A percentile compares a stretch with the other conserved stretches of the same genome.
Evolutionary conservation across 2,329 filamentous ascomycete species (phyloP).

Genomic region (Ophiostoma australiae): DNA sequence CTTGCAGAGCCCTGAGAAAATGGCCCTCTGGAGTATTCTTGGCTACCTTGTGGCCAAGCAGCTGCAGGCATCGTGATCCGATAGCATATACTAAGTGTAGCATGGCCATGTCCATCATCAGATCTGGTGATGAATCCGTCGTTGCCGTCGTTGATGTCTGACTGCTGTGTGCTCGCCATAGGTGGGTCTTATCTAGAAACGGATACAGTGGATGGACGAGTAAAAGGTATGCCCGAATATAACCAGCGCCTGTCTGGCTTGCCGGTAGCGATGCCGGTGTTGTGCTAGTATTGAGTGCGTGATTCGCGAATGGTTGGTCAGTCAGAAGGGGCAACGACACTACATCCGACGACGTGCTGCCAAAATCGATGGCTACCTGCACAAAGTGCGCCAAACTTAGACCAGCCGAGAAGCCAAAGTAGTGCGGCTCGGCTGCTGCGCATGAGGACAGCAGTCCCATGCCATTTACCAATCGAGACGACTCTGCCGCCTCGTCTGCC

Average conservation of each 20-base stretch:
- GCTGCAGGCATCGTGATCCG: slow-evolving; percentile 20
- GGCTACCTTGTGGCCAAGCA: not conserved
- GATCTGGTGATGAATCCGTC: not conserved
- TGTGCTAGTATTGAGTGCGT: slow-evolving; percentile 15
- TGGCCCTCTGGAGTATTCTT: slow-evolving; percentile 21
- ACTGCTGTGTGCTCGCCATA: slow-evolving; percentile 17
- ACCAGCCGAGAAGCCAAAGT: slow-evolving; percentile 24
- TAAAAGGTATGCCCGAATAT: slow-evolving; percentile 22
- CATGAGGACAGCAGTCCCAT: slow-evolving; percentile 24
- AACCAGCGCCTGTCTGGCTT: slow-evolving; percentile 1
- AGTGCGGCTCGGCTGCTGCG: slow-evolving; percentile 23
- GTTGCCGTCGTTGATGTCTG: not conserved
- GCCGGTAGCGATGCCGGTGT: slow-evolving; percentile 15
- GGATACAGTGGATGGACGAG: slow-evolving; percentile 24
- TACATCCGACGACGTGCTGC: slow-evolving; percentile 18
- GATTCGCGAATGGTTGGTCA: slow-evolving; percentile 23
- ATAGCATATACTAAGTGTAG: slow-evolving; percentile 24
- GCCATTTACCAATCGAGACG: slow-evolving; percentile 12
- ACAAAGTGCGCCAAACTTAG: slow-evolving; percentile 25
- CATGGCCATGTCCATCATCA: slow-evolving; percentile 14
- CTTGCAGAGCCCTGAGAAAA: slow-evolving; percentile 21
- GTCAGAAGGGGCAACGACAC: slow-evolving; percentile 22
- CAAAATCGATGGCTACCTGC: slow-evolving; percentile 24
- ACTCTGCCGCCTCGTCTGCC: not conserved
- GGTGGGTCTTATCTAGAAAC: slow-evolving; percentile 11